Evolutionary conservation across 169 alveolate genomes (phyloP).

Genomic region (Eimeria praecox): DNA sequence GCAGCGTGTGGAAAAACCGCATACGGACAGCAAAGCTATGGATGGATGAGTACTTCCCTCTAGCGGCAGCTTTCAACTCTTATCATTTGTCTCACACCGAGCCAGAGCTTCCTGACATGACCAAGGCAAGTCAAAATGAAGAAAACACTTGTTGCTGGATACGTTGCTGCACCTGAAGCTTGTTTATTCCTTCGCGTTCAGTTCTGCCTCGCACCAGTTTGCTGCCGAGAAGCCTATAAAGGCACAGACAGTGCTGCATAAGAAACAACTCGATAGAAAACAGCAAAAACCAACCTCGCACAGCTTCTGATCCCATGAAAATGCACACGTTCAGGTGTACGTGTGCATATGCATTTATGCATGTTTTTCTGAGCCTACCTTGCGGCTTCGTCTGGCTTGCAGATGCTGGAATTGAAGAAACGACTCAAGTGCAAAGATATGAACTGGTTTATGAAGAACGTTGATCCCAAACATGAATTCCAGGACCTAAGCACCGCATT

Average conservation of each 20-base stretch:
- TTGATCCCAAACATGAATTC: constrained; percentile 63
- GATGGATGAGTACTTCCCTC: constrained; percentile 84
- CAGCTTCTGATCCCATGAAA: no score
- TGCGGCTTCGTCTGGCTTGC: no score
- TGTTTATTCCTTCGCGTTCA: neutral
- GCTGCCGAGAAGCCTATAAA: no score
- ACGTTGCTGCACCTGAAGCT: neutral
- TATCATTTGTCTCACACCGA: neutral
- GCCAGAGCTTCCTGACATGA: neutral
- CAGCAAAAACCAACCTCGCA: no score
- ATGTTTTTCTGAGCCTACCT: no score
- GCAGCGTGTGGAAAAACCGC: constrained; percentile 83
- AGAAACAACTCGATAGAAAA: no score
- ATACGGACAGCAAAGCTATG: constrained; percentile 84
- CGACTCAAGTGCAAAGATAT: constrained; percentile 82
- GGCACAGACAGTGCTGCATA: no score
- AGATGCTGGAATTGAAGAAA: constrained; percentile 82
- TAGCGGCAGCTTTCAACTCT: constrained; percentile 75
- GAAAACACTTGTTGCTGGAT: neutral
- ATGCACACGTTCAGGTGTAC: no score
- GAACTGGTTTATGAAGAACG: constrained; percentile 83
- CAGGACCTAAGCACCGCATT: constrained; percentile 13
- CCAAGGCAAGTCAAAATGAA: neutral
- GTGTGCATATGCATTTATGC: no score
- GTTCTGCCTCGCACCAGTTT: neutral